Conservation (phyloP, 345 rosid genomes). For the Pistacia vera region DNA sequence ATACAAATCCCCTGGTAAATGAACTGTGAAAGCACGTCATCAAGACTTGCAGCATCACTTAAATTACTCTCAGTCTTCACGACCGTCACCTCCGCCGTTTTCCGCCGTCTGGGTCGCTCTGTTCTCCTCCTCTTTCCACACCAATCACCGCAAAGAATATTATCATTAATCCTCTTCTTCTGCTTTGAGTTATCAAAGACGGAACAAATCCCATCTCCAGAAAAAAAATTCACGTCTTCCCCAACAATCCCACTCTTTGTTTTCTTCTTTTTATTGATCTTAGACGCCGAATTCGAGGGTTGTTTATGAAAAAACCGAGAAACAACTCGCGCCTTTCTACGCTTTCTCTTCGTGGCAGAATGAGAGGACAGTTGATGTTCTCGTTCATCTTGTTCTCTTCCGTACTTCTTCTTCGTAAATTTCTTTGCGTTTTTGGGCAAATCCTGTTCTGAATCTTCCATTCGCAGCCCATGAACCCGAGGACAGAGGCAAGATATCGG, state of each 20-base stretch:
- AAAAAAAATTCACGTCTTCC: neutral
- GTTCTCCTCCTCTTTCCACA: neutral
- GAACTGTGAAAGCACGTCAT: slow-evolving; percentile 20
- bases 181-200: neutral
- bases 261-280: neutral
- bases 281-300: neutral
- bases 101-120: neutral
- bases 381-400: too few relatives aligned
- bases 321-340: neutral
- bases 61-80: neutral
- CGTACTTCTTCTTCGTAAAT: too few relatives aligned
- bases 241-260: neutral
- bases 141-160: neutral
- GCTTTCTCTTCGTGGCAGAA: too few relatives aligned
- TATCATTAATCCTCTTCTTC: neutral
- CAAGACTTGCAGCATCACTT: slow-evolving; percentile 6
- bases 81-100: neutral
- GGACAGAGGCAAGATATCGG: too few relatives aligned
- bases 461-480: too few relatives aligned
- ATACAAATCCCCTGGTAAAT: slow-evolving; percentile 6
- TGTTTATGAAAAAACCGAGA: neutral
- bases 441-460: too few relatives aligned
- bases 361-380: too few relatives aligned
- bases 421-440: too few relatives aligned
- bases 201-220: neutral